A percentile compares a stretch with the other conserved stretches of the same genome.
phyloP scores from a whole-genome alignment of 1,284 basidiomycete species.

The Thelephora terrestris region DNA sequence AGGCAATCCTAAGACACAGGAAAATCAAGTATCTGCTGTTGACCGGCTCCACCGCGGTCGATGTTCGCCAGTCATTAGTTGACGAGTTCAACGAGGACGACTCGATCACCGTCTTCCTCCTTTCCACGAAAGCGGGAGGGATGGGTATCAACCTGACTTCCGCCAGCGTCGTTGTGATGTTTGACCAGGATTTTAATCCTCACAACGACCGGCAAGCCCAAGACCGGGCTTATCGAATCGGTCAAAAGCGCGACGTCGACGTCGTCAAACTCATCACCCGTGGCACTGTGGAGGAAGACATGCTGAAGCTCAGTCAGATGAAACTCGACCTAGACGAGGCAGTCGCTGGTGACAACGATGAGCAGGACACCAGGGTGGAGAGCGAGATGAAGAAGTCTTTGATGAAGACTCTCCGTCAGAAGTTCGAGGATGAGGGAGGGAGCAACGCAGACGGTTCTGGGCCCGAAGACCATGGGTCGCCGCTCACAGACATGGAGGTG shows the following conservation, averaged over 20 bases:
- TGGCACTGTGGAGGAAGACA: conserved; percentile 94
- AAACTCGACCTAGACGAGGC: conserved; percentile 90
- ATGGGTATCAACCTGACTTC: conserved; percentile 91
- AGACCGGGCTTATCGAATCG: conserved; percentile 97
- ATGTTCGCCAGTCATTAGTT: conserved; percentile 86
- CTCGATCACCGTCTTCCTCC: conserved; percentile 84
- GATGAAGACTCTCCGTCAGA: conserved; percentile 70
- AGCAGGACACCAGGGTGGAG: conserved; percentile 55
- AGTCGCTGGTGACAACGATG: conserved; percentile 68
- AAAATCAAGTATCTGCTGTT: conserved; percentile 80
- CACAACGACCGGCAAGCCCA: conserved; percentile 93
- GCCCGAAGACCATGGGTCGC: conserved; percentile 1
- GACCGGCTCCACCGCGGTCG: conserved; percentile 91
- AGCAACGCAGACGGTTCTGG: conserved; percentile 12
- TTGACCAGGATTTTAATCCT: conserved; percentile 97
- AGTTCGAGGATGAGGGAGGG: conserved; percentile 38
- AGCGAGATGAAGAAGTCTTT: conserved; percentile 73
- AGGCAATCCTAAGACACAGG: conserved; percentile 73
- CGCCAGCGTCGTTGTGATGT: conserved; percentile 91
- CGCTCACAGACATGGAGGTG: not conserved
- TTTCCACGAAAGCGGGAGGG: conserved; percentile 93
- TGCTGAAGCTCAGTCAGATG: conserved; percentile 80
- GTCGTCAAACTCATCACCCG: conserved; percentile 91
- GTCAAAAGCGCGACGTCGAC: conserved; percentile 84
- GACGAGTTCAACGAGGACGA: conserved; percentile 96